Evolutionary conservation across 2,329 filamentous ascomycete genomes (phyloP).

Genomic region (Uncinocarpus reesii): DNA sequence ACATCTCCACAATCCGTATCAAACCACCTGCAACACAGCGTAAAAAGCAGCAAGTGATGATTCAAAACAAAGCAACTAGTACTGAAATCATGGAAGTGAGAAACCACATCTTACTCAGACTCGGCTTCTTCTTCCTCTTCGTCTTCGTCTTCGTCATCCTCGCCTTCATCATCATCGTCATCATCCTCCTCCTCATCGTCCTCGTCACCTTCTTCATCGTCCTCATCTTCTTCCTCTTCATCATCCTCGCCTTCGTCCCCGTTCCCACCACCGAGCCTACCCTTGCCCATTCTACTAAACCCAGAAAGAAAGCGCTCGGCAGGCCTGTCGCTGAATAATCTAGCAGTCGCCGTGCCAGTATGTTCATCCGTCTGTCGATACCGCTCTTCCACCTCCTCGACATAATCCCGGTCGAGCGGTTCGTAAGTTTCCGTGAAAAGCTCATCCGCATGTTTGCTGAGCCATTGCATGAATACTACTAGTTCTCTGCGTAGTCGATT

Average conservation of each 20-base stretch:
- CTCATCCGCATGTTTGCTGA: conserved; percentile 61
- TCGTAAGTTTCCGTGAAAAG: conserved; percentile 55
- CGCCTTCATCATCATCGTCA: not conserved
- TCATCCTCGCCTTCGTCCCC: not conserved
- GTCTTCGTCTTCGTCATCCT: not conserved
- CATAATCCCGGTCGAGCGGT: conserved; percentile 32
- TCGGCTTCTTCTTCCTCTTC: conserved; percentile 1
- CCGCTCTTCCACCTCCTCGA: conserved; percentile 24
- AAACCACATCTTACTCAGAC: not conserved
- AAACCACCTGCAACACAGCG: not conserved
- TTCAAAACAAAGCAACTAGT: too few relatives aligned
- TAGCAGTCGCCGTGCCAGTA: conserved; percentile 28
- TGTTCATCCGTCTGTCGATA: conserved; percentile 13
- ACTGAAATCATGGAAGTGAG: not conserved
- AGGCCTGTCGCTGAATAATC: conserved; percentile 17
- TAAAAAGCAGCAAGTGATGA: too few relatives aligned
- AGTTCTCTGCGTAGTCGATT: conserved; percentile 82
- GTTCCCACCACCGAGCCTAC: not conserved
- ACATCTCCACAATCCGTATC: not conserved
- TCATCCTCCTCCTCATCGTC: conserved; percentile 1
- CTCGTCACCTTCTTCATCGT: conserved; percentile 1
- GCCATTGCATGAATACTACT: conserved; percentile 73
- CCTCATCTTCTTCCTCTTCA: not conserved
- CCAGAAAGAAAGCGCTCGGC: not conserved
- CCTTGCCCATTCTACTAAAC: not conserved